Conservation (phyloP, 306 rosid species). For the Cicer yamashitae region DNA sequence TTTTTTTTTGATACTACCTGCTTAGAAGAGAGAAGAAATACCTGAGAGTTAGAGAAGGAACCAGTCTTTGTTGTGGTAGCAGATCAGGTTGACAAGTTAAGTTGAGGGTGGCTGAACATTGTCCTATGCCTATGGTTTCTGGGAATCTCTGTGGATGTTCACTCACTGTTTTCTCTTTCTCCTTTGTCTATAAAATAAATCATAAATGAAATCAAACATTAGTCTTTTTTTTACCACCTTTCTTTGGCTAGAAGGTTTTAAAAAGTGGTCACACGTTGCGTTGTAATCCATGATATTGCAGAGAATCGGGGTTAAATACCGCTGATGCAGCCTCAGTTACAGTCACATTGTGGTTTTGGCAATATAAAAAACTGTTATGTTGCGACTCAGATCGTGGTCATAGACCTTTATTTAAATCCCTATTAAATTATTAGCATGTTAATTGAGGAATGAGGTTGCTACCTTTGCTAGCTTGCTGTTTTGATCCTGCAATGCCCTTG, state of each 20-base stretch:
- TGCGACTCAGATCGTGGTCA: too few relatives aligned
- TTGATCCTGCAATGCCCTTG: constrained; percentile 68
- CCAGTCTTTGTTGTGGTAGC: constrained; percentile 29
- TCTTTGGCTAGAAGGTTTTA: background rate
- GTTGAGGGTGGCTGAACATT: constrained; percentile 50
- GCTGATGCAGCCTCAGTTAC: too few relatives aligned
- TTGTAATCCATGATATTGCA: too few relatives aligned
- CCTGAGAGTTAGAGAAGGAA: constrained; percentile 64
- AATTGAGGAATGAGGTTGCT: constrained; percentile 25
- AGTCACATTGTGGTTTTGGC: too few relatives aligned
- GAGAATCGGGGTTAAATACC: too few relatives aligned
- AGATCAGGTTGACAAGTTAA: constrained; percentile 45
- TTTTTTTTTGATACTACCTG: background rate
- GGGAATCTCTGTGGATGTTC: constrained; percentile 43
- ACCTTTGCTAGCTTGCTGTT: constrained; percentile 74
- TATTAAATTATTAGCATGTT: background rate
- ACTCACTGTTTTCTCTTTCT: constrained; percentile 49
- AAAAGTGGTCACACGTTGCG: background rate
- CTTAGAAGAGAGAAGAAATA: constrained; percentile 43
- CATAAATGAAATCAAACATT: constrained; percentile 11
- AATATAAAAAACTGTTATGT: too few relatives aligned
- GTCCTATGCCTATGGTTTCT: constrained; percentile 45
- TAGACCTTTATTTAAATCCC: background rate
- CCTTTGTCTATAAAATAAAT: constrained; percentile 56
- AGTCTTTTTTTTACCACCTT: background rate